These are phyloP conservation scores for Phialophora expanda DNA, from an alignment of 2,329 filamentous ascomycete genomes.

Conservation along the genomic window DNA sequence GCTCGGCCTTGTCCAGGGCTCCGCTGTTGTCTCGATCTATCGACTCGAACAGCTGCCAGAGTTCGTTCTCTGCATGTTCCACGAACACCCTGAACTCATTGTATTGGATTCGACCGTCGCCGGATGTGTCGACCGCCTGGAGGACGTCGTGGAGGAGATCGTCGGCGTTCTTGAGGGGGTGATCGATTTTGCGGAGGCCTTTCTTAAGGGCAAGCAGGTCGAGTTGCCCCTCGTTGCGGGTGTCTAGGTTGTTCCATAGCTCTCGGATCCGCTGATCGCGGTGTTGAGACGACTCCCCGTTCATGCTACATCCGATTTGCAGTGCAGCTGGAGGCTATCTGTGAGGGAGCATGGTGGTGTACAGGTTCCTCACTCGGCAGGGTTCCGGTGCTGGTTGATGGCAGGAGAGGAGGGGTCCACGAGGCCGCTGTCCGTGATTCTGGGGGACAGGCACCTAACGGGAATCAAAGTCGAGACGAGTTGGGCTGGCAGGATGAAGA, in stretches of 20 bases:
- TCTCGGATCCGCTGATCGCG: conserved; percentile 80
- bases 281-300: conserved; percentile 76
- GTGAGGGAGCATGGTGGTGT: conserved; percentile 36
- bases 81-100: conserved; percentile 91
- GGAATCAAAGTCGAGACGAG: background rate
- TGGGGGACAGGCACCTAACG: background rate
- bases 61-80: conserved; percentile 81
- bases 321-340: conserved; percentile 34
- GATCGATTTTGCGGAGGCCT: conserved; percentile 85
- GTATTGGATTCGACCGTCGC: conserved; percentile 88
- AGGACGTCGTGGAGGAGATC: conserved; percentile 80
- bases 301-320: conserved; percentile 59
- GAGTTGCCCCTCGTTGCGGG: conserved; percentile 74
- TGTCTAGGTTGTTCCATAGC: conserved; percentile 84
- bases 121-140: conserved; percentile 80
- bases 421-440: background rate
- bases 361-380: conserved; percentile 16
- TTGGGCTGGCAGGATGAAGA: background rate
- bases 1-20: conserved; percentile 82
- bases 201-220: conserved; percentile 83
- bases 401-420: background rate
- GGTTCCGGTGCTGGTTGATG: conserved; percentile 6
- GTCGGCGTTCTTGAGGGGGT: conserved; percentile 93
- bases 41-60: conserved; percentile 78
- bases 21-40: conserved; percentile 89